Evolutionary conservation across 2,329 filamentous ascomycete genomes (phyloP), one percentile per base, ranked within the genome.

Genomic region (Phialophora chinensis): DNA sequence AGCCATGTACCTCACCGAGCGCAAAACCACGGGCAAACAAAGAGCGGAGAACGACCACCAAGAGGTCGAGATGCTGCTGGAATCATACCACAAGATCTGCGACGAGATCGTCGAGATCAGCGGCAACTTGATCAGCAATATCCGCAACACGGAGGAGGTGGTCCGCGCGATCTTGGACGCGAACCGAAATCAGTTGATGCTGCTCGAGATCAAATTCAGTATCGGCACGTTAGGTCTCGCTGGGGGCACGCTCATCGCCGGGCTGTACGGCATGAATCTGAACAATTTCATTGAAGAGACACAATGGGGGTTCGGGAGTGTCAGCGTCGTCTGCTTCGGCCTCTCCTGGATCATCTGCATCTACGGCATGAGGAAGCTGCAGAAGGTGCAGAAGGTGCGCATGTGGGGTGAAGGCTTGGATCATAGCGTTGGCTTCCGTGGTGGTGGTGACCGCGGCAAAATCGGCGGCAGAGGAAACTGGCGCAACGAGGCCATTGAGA

Each of bases 221-320:
- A 93, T 99, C 67, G 92, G 93, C 65, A 98, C 95, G 0, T 87
- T 99, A 4, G 93, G 93, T n/a, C 88, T 98, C 56, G 94, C 92
- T 62, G 92, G 93, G 76, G 95, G 95, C 63, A 97, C 95, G 58
- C 96, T 98, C 76, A 86, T 97, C 74, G 96, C 95, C 8, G 93
- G 93, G n/a, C 88, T 99, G n/a, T 99, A 98, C 84, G 95, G 95
- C 73, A 98, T 98, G 93, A 99, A 99, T 81, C 83, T 99, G 71
- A 96, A 97, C 77, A 98, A 98, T 80, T 98, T 97, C 79, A 92
- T 98, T 73, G 95, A 99, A 81, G 94, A 98, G 77, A 93, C 91
- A 1, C 87, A 92, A 78, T 86, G 92, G 78, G 95, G 94, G 11
- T 98, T 99, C 77, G 85, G 85, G 55, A 87, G 87, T 62, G 89